Base-by-base conservation (phyloP, 305 asterid genomes). In the Fraxinus ornus region DNA sequence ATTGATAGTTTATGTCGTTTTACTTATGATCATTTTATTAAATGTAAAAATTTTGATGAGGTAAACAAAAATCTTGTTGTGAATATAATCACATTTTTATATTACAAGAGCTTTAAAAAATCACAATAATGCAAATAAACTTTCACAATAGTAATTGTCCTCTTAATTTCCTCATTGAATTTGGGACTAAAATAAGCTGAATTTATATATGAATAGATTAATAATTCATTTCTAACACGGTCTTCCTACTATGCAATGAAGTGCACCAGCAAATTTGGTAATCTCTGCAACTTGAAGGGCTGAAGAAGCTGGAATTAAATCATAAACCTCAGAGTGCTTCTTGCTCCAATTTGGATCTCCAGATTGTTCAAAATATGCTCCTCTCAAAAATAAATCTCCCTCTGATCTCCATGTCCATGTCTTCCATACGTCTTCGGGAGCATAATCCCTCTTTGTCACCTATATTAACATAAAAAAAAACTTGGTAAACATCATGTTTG, bases 331-430 rank as follows among this genome's bases (percentile, higher is more conserved):
- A 0, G 71, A n/a, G 36, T 82, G 84, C 30, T 84, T 82, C 78
- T 28, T 77, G 47, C 71, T 39, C 87, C 87, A 84, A 12, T 78
- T 74, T 70, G 88, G 90, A 80, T 83, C 86, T 52, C 90, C 90
- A 24, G 90, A 87, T 47, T 87, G 80, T 24, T 80, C 86, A 78
- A 87, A 87, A 82, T 78, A 87, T 35, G 90, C 90, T 12, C 90
- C 90, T 21, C 78, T 66, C 84, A 80, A 24, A 82, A 87, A 82
- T 44, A 83, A 33, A 80, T 87, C 90, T 24, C 85, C 84, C 68
- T 87, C 86, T 33, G 90, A 87, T 80, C 87, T 87, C 90, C 90
- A 87, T 39, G 87, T 75, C 90, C 90, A 87, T 32, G 81, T 49
- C 70, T 80, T 83, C 90, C 90, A 87, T 77, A 15, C 82, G 8